Evolutionary conservation across 805 yeast species (phyloP).

Genomic region (Limtongia smithiae): DNA sequence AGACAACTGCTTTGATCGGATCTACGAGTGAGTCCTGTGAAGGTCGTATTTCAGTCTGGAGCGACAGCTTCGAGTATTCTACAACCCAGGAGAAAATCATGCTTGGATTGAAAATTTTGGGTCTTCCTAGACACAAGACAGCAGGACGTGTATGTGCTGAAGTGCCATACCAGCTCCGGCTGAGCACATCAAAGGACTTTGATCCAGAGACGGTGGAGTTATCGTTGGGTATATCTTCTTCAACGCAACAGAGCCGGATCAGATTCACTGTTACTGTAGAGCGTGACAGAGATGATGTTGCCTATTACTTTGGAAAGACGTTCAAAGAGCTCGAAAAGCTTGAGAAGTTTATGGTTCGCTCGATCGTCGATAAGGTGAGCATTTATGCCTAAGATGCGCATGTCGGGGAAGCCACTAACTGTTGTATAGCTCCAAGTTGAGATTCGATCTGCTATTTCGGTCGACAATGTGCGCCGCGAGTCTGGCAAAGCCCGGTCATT

Average conservation of each 20-base stretch:
- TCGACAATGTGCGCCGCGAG: constrained; percentile 44
- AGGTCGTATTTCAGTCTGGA: neutral
- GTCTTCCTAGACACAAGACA: too few species aligned
- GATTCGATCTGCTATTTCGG: constrained; percentile 56
- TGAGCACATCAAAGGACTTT: constrained; percentile 2
- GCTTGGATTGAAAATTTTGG: too few species aligned
- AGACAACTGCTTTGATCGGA: constrained; percentile 53
- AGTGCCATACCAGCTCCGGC: too few species aligned
- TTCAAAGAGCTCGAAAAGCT: constrained; percentile 61
- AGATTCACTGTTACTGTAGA: constrained; percentile 69
- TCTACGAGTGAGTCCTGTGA: constrained; percentile 57
- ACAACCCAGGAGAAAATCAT: neutral
- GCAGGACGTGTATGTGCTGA: too few species aligned
- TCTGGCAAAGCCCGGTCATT: neutral
- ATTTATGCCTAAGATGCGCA: too few species aligned
- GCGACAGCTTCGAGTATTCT: neutral
- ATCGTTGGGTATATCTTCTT: constrained; percentile 48
- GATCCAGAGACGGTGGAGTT: constrained; percentile 31
- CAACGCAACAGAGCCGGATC: constrained; percentile 71
- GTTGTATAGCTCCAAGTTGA: constrained; percentile 39
- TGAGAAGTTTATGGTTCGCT: constrained; percentile 61
- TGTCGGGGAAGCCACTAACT: too few species aligned
- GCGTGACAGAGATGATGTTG: constrained; percentile 72
- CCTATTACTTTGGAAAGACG: constrained; percentile 75
- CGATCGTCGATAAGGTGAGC: constrained; percentile 66